These are phyloP conservation scores for Saururus chinensis DNA, from an alignment of 164 flowering plant species.

Conservation along the genomic window DNA sequence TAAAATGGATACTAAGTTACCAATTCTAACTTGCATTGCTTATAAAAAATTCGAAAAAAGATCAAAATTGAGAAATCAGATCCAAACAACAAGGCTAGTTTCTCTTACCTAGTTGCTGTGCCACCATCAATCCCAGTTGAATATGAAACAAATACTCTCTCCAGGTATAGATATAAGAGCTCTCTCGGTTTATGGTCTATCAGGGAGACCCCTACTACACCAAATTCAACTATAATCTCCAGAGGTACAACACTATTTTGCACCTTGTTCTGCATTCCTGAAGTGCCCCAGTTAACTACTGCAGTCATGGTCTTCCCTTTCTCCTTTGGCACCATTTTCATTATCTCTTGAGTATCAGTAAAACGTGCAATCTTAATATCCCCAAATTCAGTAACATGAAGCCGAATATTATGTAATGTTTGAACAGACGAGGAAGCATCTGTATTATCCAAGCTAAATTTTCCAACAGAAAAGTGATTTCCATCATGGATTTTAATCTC, in stretches of 20 bases:
- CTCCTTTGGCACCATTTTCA: constrained; percentile 19
- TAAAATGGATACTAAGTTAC: no score
- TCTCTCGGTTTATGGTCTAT: constrained; percentile 89
- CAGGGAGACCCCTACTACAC: constrained; percentile 74
- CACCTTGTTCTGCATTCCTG: constrained; percentile 20
- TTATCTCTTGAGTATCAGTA: constrained; percentile 19
- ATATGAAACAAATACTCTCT: constrained; percentile 74
- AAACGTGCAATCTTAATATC: constrained; percentile 57
- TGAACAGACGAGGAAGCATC: constrained; percentile 24
- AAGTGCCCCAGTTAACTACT: constrained; percentile 31
- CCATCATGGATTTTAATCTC: constrained; percentile 43
- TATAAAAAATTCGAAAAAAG: no score
- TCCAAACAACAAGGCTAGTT: background rate
- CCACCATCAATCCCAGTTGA: constrained; percentile 87
- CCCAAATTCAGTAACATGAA: constrained; percentile 53
- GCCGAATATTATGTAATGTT: constrained; percentile 24
- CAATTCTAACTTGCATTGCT: no score
- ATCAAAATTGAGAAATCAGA: background rate
- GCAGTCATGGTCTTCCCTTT: constrained; percentile 14
- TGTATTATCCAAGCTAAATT: constrained; percentile 41
- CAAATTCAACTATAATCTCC: constrained; percentile 73
- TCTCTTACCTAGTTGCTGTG: constrained; percentile 62
- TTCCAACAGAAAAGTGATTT: constrained; percentile 14
- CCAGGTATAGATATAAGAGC: constrained; percentile 67
- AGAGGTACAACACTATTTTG: constrained; percentile 40